Evolutionary conservation across 805 yeast species (phyloP).

Genomic region (Metschnikowia peoriensis): DNA sequence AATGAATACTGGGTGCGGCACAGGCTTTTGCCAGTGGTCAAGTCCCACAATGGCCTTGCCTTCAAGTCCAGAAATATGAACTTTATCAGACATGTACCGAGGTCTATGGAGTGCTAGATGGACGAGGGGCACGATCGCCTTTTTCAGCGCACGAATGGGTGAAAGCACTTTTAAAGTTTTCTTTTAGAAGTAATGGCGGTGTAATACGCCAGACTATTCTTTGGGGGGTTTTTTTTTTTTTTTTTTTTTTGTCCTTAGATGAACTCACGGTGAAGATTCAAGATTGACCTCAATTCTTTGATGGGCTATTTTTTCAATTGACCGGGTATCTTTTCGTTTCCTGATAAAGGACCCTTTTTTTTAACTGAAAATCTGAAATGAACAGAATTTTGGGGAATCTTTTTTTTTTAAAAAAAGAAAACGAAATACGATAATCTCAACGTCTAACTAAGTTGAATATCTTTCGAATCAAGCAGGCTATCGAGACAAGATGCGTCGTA

Average conservation of each 20-base stretch:
- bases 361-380: no score
- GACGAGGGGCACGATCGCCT: slow-evolving; percentile 12
- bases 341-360: no score
- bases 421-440: no score
- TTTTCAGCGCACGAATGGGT: slow-evolving; percentile 3
- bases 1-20: slow-evolving; percentile 63
- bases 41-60: slow-evolving; percentile 65
- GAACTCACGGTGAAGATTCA: no score
- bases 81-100: slow-evolving; percentile 30
- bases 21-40: slow-evolving; percentile 71
- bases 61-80: slow-evolving; percentile 54
- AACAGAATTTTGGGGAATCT: not conserved
- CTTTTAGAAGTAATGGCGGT: no score
- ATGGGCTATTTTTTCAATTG: no score
- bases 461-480: not conserved
- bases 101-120: slow-evolving; percentile 2
- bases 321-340: no score
- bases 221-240: no score
- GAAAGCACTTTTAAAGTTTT: slow-evolving; percentile 13
- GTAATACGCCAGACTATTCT: no score
- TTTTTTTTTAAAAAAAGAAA: no score
- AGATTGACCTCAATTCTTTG: no score
- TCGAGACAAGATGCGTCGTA: not conserved
- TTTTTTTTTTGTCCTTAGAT: no score
- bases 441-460: not conserved